Evolutionary conservation across 345 rosid genomes (phyloP), one percentile per base, ranked within the genome.

Genomic region (Citrus sinensis): DNA sequence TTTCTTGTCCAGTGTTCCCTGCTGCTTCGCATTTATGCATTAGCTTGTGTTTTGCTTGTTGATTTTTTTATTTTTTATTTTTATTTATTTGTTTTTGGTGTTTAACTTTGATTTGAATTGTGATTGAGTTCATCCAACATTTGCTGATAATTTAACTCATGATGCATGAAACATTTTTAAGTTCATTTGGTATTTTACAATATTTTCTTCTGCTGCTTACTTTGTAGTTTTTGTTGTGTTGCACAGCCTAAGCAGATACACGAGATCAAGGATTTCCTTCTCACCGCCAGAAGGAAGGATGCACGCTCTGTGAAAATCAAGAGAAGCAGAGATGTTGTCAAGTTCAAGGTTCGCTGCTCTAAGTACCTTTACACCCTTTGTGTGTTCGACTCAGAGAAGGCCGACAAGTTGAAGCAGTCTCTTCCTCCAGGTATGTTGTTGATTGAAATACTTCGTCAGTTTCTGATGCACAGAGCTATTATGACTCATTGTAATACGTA

Each of bases 331-430:
- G 93, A 91, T 74, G 90, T 86, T 8, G 94, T 91, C 62, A 95
- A 95, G 89, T 95, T 95, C 89, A 95, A 93, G 92, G 98, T 93
- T 59, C 88, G 98, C 42, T 95, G 97, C 85, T 93, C 98, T 67
- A 92, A 87, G 87, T 95, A 92, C 83, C 90, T 95, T 76, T 92
- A 93, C 90, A 93, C 98, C 0, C 96, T 92, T 13, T 92, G 98
- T 24, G 97, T 95, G 64, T 89, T 90, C 17, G 98, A 95, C 82
- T 76, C 86, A 7, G 96, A 93, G 88, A 93, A 93, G 87, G 99
- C 99, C 1, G 94, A 92, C 81, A 95, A 95, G 88, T 88, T 92
- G 89, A 93, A 92, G 86, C 99, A 93, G 69, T 93, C 99, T 75
- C 97, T 95, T 83, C 98, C 98, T 69, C 99, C 99, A 86, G 97